Conservation (phyloP, 768 basidiomycete species). For the Leccinum disarticulatum region DNA sequence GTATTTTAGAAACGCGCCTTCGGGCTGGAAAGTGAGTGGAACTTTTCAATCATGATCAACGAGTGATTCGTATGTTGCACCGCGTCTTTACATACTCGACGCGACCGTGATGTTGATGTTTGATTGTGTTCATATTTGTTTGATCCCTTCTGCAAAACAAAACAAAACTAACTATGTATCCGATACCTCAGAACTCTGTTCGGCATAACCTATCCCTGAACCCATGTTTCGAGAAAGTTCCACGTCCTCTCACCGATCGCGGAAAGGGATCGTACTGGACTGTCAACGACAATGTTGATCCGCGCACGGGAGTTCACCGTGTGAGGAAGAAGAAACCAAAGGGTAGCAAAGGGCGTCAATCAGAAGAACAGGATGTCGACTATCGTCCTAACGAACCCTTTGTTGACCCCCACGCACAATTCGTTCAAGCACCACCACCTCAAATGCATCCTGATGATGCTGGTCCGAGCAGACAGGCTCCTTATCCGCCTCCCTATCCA, state of each 20-base stretch:
- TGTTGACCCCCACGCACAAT: constrained; percentile 56
- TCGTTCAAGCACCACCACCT: constrained; percentile 45
- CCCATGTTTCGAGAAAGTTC: constrained; percentile 89
- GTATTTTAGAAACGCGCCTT: constrained; percentile 82
- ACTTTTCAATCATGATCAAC: not conserved
- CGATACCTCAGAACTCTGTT: constrained; percentile 73
- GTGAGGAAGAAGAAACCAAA: constrained; percentile 86
- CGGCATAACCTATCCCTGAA: constrained; percentile 89
- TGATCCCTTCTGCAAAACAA: constrained; percentile 34
- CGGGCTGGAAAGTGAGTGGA: constrained; percentile 84
- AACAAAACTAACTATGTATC: constrained; percentile 24
- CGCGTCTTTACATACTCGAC: constrained; percentile 23
- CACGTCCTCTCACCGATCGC: constrained; percentile 87
- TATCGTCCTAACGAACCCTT: constrained; percentile 60
- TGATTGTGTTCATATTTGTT: constrained; percentile 63
- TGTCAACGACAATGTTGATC: constrained; percentile 86
- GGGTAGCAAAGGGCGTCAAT: constrained; percentile 46
- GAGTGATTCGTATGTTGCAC: not conserved
- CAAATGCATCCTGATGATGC: constrained; percentile 61
- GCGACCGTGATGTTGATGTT: constrained; percentile 65
- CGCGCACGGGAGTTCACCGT: constrained; percentile 85
- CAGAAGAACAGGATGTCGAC: constrained; percentile 64
- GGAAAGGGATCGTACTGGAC: constrained; percentile 94
- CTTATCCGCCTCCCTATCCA: constrained; percentile 63
- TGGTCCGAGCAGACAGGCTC: constrained; percentile 55